These are phyloP conservation scores for Thymus quinquecostatus DNA, from an alignment of 257 asterid genomes.

Conservation along the genomic window DNA sequence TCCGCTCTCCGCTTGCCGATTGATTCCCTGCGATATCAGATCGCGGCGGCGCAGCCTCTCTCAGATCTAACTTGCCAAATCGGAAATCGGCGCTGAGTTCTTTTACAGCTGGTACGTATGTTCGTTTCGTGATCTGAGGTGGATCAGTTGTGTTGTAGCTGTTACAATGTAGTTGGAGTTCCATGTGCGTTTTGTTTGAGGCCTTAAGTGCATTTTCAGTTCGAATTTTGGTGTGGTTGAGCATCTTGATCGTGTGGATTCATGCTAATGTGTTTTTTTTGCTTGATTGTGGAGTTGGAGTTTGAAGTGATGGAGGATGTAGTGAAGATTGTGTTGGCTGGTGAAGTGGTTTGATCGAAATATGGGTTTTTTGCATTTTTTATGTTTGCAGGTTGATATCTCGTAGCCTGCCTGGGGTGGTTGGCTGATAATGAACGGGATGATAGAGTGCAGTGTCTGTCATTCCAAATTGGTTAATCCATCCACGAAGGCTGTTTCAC, in stretches of 20 bases:
- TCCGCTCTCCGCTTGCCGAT: background rate
- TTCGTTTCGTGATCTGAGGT: constrained; percentile 24
- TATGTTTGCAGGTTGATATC: constrained; percentile 33
- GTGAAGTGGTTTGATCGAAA: constrained; percentile 10
- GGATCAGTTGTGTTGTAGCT: constrained; percentile 31
- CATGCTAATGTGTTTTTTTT: background rate
- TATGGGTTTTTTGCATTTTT: constrained; percentile 18
- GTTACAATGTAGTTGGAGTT: constrained; percentile 7
- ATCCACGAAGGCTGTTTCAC: constrained; percentile 58
- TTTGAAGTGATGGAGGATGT: background rate
- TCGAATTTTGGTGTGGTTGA: constrained; percentile 4
- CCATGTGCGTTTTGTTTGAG: background rate
- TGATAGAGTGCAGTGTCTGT: constrained; percentile 85
- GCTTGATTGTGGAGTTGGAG: constrained; percentile 13
- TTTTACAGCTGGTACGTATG: constrained; percentile 22
- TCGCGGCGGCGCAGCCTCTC: constrained; percentile 31
- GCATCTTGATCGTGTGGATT: background rate
- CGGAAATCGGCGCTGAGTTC: constrained; percentile 14
- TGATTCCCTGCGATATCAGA: constrained; percentile 28
- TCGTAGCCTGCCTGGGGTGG: constrained; percentile 41
- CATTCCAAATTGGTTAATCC: constrained; percentile 78
- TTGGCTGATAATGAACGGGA: constrained; percentile 64
- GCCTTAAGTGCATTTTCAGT: background rate
- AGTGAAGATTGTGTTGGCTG: constrained; percentile 16
- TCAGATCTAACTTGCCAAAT: constrained; percentile 31